Base-by-base conservation (phyloP, 139 green algal genomes). In the Marvania coccoides region DNA sequence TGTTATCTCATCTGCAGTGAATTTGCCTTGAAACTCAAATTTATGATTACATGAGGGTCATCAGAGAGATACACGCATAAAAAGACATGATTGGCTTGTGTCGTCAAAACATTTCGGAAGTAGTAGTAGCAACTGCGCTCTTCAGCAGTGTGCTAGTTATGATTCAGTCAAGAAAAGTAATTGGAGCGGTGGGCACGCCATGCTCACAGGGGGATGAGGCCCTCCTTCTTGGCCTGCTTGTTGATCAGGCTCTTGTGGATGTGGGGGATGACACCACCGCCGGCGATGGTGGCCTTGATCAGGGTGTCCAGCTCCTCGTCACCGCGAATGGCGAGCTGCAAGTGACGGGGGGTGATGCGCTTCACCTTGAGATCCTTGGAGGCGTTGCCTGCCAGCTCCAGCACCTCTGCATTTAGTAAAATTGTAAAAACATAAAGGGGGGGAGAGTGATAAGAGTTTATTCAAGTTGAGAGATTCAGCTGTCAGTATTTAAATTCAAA, bases 351-450 rank as follows among this genome's bases (percentile, higher is more conserved):
- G 6, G 92, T 97, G 78, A 98, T 98, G 83, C 93, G 92, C 84
- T 98, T 98, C 67, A 88, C 90, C 90, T 98, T 98, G 15, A 98
- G 79, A 81, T 98, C 93, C 84, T 98, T 98, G 55, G 91, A 97
- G 13, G 93, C 93, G 72, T 98, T 98, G 24, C 93, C 93, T 3
- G 93, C 93, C 65, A 98, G 72, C 88, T 98, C 93, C 72, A 98
- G 86, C 63, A 98, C 93, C 84, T 98, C 91, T 57, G 89, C 88
- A 28, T 86, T 95, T 15, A 96, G 83, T 77, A 95, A 96, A 63
- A 95, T 85, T 91, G 76, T 78, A n/a, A n/a, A n/a, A n/a, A n/a
- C n/a, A n/a, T n/a, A n/a, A n/a, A n/a, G n/a, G n/a, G n/a, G n/a
- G n/a, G n/a, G n/a, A n/a, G n/a, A n/a, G n/a, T n/a, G n/a, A n/a